These are phyloP conservation scores for Mentha longifolia DNA, from an alignment of 257 asterid genomes.

Conservation along the genomic window DNA sequence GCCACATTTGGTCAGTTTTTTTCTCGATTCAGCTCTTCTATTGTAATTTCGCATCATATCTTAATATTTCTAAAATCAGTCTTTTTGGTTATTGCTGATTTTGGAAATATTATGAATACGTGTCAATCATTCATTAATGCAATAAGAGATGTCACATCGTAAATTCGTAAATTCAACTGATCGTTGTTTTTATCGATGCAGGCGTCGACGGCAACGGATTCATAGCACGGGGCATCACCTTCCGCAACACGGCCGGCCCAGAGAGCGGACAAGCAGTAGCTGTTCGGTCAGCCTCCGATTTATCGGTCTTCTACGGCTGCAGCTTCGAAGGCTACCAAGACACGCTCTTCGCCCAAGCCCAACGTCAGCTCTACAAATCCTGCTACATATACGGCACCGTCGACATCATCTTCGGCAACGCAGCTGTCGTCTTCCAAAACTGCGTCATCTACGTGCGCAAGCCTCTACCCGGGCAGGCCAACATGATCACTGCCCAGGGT, in stretches of 20 bases:
- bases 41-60: no score
- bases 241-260: conserved; percentile 83
- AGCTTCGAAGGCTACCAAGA: conserved; percentile 89
- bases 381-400: conserved; percentile 76
- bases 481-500: conserved; percentile 85
- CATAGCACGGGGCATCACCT: conserved; percentile 84
- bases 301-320: conserved; percentile 79
- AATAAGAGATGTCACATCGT: no score
- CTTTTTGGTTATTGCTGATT: no score
- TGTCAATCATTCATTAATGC: no score
- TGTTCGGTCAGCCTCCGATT: conserved; percentile 81
- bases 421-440: conserved; percentile 77
- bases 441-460: conserved; percentile 72
- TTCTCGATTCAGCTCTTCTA: no score
- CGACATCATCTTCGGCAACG: conserved; percentile 89
- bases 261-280: conserved; percentile 80
- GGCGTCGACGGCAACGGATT: conserved; percentile 82
- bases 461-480: conserved; percentile 71
- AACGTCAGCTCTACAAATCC: conserved; percentile 76
- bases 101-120: no score
- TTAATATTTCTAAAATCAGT: no score
- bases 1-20: conserved; percentile 72
- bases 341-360: conserved; percentile 78
- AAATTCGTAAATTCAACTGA: no score
- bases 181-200: neutral